Evolutionary conservation across 768 basidiomycete species (phyloP), one percentile per base, ranked within the genome.

Genomic region (Albatrellus ellisii): DNA sequence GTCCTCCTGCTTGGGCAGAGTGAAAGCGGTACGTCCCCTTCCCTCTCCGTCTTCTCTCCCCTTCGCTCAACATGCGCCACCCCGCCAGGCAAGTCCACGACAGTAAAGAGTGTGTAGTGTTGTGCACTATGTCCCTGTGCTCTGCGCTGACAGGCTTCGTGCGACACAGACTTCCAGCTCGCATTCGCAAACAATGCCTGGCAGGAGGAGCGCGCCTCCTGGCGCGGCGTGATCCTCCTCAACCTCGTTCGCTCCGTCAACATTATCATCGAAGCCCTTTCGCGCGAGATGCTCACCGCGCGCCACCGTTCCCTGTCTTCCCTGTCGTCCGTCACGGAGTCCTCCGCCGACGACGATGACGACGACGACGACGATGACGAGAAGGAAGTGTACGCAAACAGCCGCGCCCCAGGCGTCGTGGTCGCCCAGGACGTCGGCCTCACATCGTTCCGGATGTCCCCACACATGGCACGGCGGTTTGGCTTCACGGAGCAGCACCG

Each of bases 191-290:
- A 60, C 22, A 62, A 67, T 1, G 74, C 75, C 45, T 85, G 80
- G 79, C 64, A 66, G 39, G 63, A 64, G 37, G 83, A 88, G 52
- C 77, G 82, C 21, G 61, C 68, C n/a, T 76, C 79, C 33, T 88
- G 85, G 85, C 73, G 79, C 17, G 66, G 76, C 0, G 78, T 87
- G 43, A 72, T 88, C 12, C 83, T 83, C 46, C 75, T 88, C 42
- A 88, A 88, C 58, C 68, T 88, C 49, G 74, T 87, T 26, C 77
- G 73, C 40, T 77, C 78, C 31, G 69, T 85, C 49, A 77, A 73
- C 34, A 63, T 64, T 46, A 77, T 88, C 44, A 69, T 84, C 44
- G 69, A 72, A 39, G 67, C 73, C 43, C 59, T 87, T 38, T 66
- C 74, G 49, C 60, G 64, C 4, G 77, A 77, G 38, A 59, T 77